Evolutionary conservation across 805 yeast genomes (phyloP).

Genomic region (Sungouiella blattae): DNA sequence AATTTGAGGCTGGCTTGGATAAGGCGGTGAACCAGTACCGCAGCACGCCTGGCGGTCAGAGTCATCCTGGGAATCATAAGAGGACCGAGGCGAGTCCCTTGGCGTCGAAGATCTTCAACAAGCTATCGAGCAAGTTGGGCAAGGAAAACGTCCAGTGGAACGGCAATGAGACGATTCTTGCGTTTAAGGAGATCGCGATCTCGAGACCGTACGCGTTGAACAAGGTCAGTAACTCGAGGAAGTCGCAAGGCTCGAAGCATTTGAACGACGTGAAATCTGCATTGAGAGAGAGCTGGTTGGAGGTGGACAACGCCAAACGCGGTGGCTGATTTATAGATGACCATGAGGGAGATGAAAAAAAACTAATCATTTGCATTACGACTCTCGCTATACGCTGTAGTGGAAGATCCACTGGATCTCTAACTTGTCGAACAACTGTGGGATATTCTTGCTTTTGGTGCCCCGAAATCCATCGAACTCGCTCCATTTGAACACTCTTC

Average conservation of each 20-base stretch:
- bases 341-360: background rate
- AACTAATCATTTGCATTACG: background rate
- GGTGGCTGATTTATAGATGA: slow-evolving; percentile 21
- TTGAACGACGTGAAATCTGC: slow-evolving; percentile 21
- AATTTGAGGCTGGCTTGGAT: slow-evolving; percentile 9
- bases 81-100: slow-evolving; percentile 8
- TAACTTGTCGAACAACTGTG: slow-evolving; percentile 48
- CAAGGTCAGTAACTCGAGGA: slow-evolving; percentile 24
- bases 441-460: slow-evolving; percentile 46
- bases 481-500: slow-evolving; percentile 33
- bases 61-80: no score
- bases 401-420: slow-evolving; percentile 35
- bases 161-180: slow-evolving; percentile 41
- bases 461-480: slow-evolving; percentile 71
- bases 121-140: slow-evolving; percentile 39
- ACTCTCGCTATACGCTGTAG: slow-evolving; percentile 1
- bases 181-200: slow-evolving; percentile 33
- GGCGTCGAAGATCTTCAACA: slow-evolving; percentile 34
- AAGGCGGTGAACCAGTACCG: slow-evolving; percentile 1
- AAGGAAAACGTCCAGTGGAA: slow-evolving; percentile 34
- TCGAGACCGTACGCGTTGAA: slow-evolving; percentile 36
- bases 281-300: slow-evolving; percentile 28
- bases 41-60: background rate
- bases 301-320: slow-evolving; percentile 20
- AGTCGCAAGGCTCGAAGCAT: slow-evolving; percentile 17